These are phyloP conservation scores for Zasmidium cellare DNA, from an alignment of 2,329 filamentous ascomycete species.

Conservation along the genomic window DNA sequence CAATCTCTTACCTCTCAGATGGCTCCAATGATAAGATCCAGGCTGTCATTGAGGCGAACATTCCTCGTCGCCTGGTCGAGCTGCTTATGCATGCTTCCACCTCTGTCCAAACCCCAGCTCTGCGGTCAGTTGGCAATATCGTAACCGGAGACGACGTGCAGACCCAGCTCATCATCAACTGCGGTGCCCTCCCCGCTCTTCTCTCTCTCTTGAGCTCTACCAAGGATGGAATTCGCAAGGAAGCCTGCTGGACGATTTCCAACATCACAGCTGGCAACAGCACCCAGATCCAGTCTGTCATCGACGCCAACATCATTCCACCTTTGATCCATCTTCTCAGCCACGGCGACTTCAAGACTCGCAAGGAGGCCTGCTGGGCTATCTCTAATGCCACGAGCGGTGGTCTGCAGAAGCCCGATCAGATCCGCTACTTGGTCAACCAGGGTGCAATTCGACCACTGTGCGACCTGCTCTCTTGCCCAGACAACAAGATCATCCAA, in stretches of 20 bases:
- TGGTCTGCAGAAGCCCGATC: conserved; percentile 96
- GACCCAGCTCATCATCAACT: conserved; percentile 99
- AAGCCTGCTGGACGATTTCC: conserved; percentile 99
- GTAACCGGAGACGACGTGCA: conserved; percentile 98
- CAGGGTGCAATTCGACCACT: conserved; percentile 97
- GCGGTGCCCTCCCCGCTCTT: conserved; percentile 87
- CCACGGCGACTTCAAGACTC: conserved; percentile 97
- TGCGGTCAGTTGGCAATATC: conserved; percentile 97
- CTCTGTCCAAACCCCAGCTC: conserved; percentile 94
- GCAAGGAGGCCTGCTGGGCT: conserved; percentile 99
- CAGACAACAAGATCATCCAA: conserved; percentile 99
- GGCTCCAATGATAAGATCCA: conserved; percentile 99
- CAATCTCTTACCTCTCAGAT: conserved; percentile 97
- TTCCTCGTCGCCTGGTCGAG: conserved; percentile 93
- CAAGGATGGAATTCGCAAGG: conserved; percentile 98
- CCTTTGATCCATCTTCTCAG: conserved; percentile 94
- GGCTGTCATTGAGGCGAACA: conserved; percentile 96
- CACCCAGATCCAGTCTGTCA: conserved; percentile 92
- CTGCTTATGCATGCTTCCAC: conserved; percentile 97
- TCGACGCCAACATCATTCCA: conserved; percentile 95
- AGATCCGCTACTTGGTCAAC: conserved; percentile 91
- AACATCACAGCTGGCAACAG: conserved; percentile 99
- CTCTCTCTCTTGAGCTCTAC: conserved; percentile 91
- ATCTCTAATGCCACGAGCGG: conserved; percentile 98
- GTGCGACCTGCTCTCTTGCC: conserved; percentile 91